Base-by-base conservation (phyloP, 768 basidiomycete genomes). In the Tylopilus subfusipes region DNA sequence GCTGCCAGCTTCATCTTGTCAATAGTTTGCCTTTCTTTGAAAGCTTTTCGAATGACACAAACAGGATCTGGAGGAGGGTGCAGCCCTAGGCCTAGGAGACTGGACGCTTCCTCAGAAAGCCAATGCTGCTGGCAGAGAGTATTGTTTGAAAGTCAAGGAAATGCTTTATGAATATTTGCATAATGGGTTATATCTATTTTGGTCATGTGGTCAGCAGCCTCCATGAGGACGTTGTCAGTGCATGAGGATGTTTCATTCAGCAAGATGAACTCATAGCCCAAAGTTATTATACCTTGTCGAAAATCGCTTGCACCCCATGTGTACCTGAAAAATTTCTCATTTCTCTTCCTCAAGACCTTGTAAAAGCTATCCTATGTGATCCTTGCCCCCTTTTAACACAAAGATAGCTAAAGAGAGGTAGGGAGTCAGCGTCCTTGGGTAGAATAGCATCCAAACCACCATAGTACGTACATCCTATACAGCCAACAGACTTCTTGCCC, bases 231-330 rank as follows among this genome's bases (percentile, higher is more conserved):
- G 0, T 50, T 31, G 4, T 59, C 51, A 0, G 14, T n/a, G 3
- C 38, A 59, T 0, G 51, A n/a, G 24, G 56, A 59, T 0, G 44
- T 5, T 8, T 59, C 51, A 5, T 59, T 50, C 1, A 31, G 43
- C 0, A 43, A 44, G 27, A 59, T 56, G 36, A 59, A 59, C 4
- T 52, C 51, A 0, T 9, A 50, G 2, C 55, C 50, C 0, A 56
- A 24, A 3, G 55, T 56, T 0, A 59, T 31, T 51, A 50, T 53
- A 0, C 55, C 58, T 6, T 59, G 55, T 2, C 55, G 31, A 4
- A 59, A 59, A 1, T 59, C 51, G 0, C 51, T 30, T 0, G 44
- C 50, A 0, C 58, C 55, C 55, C 47, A 59, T 0, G 14, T 18
- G 3, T 55, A 59, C n/a, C 27, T 18, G 11, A 59, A 52, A 5